Percentiles rank a stretch among this genome's conserved stretches.
Conservation (phyloP, 345 rosid species). For the Acer negundo region DNA sequence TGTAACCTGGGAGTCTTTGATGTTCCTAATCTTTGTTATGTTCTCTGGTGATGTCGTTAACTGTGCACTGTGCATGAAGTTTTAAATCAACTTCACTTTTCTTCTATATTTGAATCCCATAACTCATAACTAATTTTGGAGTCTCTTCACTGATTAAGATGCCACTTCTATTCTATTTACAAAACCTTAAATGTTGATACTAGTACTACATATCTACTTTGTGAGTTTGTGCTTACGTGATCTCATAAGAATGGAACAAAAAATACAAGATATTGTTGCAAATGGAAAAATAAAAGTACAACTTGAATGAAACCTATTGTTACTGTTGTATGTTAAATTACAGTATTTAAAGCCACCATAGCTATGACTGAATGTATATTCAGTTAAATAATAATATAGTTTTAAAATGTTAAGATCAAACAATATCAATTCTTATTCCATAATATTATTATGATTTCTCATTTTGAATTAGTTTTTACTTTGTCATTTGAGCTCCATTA, state of each 20-base stretch:
- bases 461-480: slow-evolving; percentile 18
- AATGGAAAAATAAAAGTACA: neutral
- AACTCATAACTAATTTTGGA: neutral
- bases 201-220: neutral
- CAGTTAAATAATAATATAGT: neutral
- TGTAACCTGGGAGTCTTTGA: neutral
- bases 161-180: neutral
- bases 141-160: neutral
- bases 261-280: neutral
- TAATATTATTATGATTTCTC: slow-evolving; percentile 7
- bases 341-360: neutral
- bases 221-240: neutral
- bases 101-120: slow-evolving; percentile 6
- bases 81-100: neutral
- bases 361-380: neutral
- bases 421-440: neutral
- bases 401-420: slow-evolving; percentile 2
- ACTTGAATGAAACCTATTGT: neutral
- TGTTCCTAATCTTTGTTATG: neutral
- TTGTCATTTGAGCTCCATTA: slow-evolving; percentile 26
- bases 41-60: neutral
- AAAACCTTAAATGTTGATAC: neutral
- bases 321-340: neutral
- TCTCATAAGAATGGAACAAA: neutral
- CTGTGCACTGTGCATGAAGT: slow-evolving; percentile 4